Evolutionary conservation across 768 basidiomycete genomes (phyloP).

Genomic region (Cantharellus cinnabarinus): DNA sequence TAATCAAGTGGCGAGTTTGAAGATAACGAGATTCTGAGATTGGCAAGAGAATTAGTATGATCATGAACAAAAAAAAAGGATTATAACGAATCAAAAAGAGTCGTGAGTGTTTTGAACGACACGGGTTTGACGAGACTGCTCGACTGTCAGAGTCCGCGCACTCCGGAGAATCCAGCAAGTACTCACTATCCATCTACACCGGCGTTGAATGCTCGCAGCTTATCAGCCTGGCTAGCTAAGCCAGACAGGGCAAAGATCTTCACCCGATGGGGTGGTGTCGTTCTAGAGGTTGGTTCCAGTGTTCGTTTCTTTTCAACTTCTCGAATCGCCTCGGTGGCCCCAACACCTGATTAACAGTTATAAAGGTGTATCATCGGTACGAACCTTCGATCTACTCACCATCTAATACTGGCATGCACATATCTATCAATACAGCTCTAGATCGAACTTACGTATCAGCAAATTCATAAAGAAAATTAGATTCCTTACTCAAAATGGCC

Average conservation of each 20-base stretch:
- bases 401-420: constrained; percentile 89
- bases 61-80: no score
- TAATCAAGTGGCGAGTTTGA: no score
- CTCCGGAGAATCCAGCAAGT: constrained; percentile 1
- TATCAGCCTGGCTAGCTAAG: constrained; percentile 85
- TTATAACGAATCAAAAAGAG: constrained; percentile 20
- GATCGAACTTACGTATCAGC: neutral
- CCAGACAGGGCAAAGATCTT: constrained; percentile 77
- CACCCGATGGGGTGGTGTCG: neutral
- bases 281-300: constrained; percentile 1
- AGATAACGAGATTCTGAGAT: no score
- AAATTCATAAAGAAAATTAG: neutral
- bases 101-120: constrained; percentile 80
- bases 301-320: constrained; percentile 33
- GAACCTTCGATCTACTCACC: constrained; percentile 25
- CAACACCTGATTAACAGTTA: constrained; percentile 33
- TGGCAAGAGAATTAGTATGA: no score
- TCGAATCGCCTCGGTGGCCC: constrained; percentile 69
- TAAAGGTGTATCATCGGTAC: neutral
- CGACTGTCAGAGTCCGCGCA: neutral
- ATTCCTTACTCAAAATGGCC: constrained; percentile 63
- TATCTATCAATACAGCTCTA: constrained; percentile 23
- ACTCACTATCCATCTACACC: constrained; percentile 92
- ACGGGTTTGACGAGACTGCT: constrained; percentile 82
- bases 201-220: constrained; percentile 72